These are phyloP conservation scores for Didymella pinodella DNA, from an alignment of 2,329 filamentous ascomycete genomes.

Conservation along the genomic window DNA sequence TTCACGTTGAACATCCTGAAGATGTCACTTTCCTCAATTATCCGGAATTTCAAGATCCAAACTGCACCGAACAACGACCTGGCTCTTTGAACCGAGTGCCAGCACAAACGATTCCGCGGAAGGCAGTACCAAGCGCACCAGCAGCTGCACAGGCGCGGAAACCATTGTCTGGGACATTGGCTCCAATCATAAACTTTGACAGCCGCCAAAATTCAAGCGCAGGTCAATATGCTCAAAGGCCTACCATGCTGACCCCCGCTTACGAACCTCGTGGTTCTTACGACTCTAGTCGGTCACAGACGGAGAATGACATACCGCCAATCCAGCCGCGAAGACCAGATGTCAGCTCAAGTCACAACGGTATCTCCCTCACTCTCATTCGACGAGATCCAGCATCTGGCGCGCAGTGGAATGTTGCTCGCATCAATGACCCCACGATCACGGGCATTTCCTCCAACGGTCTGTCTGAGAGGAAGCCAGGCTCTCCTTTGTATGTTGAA, in stretches of 20 bases:
- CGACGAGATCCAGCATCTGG: constrained; percentile 59
- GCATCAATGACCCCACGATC: constrained; percentile 56
- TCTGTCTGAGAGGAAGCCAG: constrained; percentile 47
- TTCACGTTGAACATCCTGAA: constrained; percentile 77
- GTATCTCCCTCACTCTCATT: constrained; percentile 57
- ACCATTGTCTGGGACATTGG: constrained; percentile 39
- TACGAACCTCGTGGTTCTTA: constrained; percentile 37
- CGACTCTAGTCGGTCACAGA: constrained; percentile 31
- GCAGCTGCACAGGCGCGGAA: constrained; percentile 34
- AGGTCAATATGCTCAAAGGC: constrained; percentile 28
- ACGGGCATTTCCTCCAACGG: constrained; percentile 56
- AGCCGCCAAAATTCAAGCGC: constrained; percentile 41
- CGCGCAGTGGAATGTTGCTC: constrained; percentile 61
- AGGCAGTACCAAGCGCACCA: constrained; percentile 34
- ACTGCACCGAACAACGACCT: constrained; percentile 22
- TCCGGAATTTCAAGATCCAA: constrained; percentile 23
- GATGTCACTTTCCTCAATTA: constrained; percentile 49
- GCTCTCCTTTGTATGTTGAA: constrained; percentile 60
- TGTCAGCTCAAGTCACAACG: constrained; percentile 23
- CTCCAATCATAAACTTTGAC: constrained; percentile 36
- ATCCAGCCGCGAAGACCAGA: constrained; percentile 34
- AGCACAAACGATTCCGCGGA: constrained; percentile 40
- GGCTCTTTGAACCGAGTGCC: constrained; percentile 21
- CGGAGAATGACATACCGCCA: constrained; percentile 34
- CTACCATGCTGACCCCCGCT: constrained; percentile 28